Conservation (phyloP, 371 early-diverging fungal species). For the Lichtheimia corymbifera region DNA sequence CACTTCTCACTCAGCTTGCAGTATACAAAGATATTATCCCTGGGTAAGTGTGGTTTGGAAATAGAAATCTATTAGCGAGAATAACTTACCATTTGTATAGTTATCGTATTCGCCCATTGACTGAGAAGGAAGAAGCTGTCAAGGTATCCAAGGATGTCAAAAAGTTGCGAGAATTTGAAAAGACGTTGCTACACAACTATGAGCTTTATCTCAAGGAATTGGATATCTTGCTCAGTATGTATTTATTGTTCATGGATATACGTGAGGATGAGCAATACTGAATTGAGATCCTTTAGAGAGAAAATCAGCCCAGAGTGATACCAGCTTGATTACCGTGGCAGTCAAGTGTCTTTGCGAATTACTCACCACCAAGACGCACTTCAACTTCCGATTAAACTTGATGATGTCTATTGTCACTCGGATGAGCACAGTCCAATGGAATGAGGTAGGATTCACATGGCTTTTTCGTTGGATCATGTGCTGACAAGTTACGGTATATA, state of each 20-base stretch:
- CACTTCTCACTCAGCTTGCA: conserved; percentile 83
- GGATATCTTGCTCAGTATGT: conserved; percentile 22
- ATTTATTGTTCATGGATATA: neutral
- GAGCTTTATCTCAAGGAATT: conserved; percentile 81
- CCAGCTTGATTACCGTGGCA: conserved; percentile 55
- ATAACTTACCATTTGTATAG: conserved; percentile 16
- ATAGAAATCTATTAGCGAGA: neutral
- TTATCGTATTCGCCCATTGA: conserved; percentile 88
- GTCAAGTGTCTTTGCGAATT: conserved; percentile 78
- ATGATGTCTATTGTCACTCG: conserved; percentile 78
- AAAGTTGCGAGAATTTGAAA: conserved; percentile 84
- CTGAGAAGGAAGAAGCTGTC: conserved; percentile 73
- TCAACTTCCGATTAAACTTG: conserved; percentile 89
- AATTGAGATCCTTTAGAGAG: neutral
- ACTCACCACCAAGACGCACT: conserved; percentile 80
- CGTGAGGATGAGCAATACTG: neutral
- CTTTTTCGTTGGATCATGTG: neutral
- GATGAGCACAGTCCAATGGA: conserved; percentile 61
- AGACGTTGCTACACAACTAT: conserved; percentile 77
- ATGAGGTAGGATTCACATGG: conserved; percentile 31
- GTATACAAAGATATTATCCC: conserved; percentile 94
- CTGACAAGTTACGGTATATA: conserved; percentile 18
- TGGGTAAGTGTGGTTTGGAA: conserved; percentile 45
- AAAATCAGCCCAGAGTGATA: conserved; percentile 38
- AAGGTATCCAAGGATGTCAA: conserved; percentile 90